Base-by-base conservation (phyloP, 108 stramenopile species). In the Skeletonema grethae region DNA sequence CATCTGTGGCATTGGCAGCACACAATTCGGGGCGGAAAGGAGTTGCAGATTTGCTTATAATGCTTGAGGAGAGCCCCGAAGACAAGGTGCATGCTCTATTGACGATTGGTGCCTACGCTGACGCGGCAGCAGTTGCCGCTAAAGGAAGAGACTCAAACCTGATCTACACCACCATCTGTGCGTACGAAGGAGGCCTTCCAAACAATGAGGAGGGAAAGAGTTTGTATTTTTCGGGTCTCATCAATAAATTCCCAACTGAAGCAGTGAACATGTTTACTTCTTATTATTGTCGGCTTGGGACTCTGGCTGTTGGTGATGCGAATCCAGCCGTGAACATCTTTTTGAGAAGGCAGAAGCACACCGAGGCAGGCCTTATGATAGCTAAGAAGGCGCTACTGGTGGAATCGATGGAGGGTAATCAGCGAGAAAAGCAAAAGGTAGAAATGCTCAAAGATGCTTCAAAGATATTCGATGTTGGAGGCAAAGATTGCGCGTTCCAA, bases 11-110 rank as follows among this genome's bases (percentile, higher is more conserved):
- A 15, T 69, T 94, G 69, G 90, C 90, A 18, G 89, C 90, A 12
- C 84, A 73, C 69, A 84, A 82, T 62, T 89, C 85, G 31, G 90
- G 90, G 22, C 75, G 88, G 18, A 87, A 83, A 28, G 93, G 88
- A 13, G 90, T 94, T 58, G 93, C 93, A 2, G 86, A 87, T 61
- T 65, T 91, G 16, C 79, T 94, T 25, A 74, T 94, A 6, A 82
- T 87, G 75, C 72, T 91, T 48, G 93, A 94, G 65, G 83, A 85
- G 30, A 87, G 89, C 59, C 84, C 89, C 30, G 76, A 79, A 0
- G 93, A 94, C 55, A 94, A 94, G 69, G 93, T 94, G 58, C 90
- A 88, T 15, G 89, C 90, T 30, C 78, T 94, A 61, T 73, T 91
- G 32, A 72, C 89, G 2, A 90, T 82, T 35, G 89, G 89, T 43